Base-by-base conservation (phyloP, 2,329 filamentous ascomycete species). In the Drechslerella coelobrocha region DNA sequence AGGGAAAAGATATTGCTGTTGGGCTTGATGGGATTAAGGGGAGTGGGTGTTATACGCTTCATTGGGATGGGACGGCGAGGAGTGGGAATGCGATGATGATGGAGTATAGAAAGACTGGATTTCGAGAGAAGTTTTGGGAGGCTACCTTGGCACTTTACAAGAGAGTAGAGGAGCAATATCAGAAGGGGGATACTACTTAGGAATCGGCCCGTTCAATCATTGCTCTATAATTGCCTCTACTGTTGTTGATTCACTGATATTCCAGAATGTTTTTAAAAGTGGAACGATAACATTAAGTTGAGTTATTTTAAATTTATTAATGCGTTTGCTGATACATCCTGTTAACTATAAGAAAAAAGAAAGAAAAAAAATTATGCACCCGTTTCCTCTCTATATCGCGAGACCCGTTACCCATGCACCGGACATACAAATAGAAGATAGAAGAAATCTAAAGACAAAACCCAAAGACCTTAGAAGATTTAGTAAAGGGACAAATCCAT, bases 101-200 rank as follows among this genome's bases (percentile, higher is more conserved):
- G 27, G 74, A 73, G 23, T 75, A 77, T 53, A 75, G 78, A 21
- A 72, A 73, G n/a, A 61, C 74, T n/a, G 75, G 72, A 2, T 75
- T 78, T 39, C 74, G 65, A 7, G 39, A 73, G 31, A 76, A 76
- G 63, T 74, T 80, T 17, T 78, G 76, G 76, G 73, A 77, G 45
- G 78, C 80, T 72, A 77, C 76, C 9, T 21, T 75, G 55, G 66
- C 45, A 0, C 73, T 74, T 34, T 75, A 56, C 24, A 72, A 73
- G 17, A 39, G 47, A 2, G 31, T 62, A 4, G 57, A 69, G 39
- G 52, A 69, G 27, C 52, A 53, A n/a, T 62, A 62, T 21, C 6
- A 61, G 24, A 61, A 47, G 19, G 63, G 52, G 6, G 41, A 41
- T 47, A 17, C 14, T 5, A 17, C 19, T 6, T 31, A n/a, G n/a